These are phyloP conservation scores for Protomyces gravidus DNA, from an alignment of 1,139 yeast genomes.

Conservation along the genomic window DNA sequence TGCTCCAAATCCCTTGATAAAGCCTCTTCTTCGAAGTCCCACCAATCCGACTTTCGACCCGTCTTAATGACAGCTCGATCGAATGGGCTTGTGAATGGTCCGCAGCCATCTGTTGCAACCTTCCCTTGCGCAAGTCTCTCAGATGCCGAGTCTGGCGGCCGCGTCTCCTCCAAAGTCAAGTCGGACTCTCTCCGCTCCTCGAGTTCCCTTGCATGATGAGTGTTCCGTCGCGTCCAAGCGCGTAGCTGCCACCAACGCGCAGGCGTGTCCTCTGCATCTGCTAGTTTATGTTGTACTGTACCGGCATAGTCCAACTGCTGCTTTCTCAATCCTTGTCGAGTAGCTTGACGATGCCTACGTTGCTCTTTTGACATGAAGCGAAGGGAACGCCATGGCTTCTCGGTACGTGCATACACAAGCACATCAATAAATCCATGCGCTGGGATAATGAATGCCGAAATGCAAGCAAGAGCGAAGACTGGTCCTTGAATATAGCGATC, in stretches of 20 bases:
- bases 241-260: neutral
- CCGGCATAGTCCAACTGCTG: neutral
- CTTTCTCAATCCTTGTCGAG: neutral
- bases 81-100: too few relatives aligned
- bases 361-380: neutral
- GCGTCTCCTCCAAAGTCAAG: too few relatives aligned
- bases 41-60: slow-evolving; percentile 13
- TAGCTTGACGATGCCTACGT: neutral
- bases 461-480: slow-evolving; percentile 9
- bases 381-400: slow-evolving; percentile 25
- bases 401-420: slow-evolving; percentile 18
- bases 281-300: neutral
- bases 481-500: slow-evolving; percentile 8
- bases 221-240: neutral
- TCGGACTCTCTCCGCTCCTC: too few relatives aligned
- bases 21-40: slow-evolving; percentile 17
- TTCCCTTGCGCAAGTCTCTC: neutral
- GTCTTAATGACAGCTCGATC: neutral
- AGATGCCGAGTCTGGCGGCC: neutral
- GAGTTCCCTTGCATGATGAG: too few relatives aligned
- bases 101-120: slow-evolving; percentile 1
- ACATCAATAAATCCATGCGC: slow-evolving; percentile 27
- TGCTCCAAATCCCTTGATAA: neutral
- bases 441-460: slow-evolving; percentile 20
- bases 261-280: neutral